Conservation (phyloP, 2,329 filamentous ascomycete species). For the Scedosporium minutisporum region DNA sequence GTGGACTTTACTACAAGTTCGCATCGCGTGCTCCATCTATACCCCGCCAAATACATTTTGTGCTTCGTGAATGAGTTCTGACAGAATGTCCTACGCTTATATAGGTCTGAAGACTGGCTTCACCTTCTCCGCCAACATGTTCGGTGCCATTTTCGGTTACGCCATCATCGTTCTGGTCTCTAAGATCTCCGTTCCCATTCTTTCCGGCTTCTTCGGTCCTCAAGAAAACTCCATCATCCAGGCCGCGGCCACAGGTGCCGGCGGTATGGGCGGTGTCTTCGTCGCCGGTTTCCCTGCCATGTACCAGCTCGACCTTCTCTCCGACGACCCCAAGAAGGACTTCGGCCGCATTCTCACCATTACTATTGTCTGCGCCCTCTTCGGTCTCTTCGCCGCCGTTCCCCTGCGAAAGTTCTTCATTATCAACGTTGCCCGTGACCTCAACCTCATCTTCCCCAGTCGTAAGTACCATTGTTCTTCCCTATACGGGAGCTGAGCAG, state of each 20-base stretch:
- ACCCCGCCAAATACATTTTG: neutral
- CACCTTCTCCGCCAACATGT: constrained; percentile 37
- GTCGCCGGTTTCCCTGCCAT: constrained; percentile 50
- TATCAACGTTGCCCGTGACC: constrained; percentile 52
- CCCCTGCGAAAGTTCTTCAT: constrained; percentile 60
- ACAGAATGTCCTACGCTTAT: neutral
- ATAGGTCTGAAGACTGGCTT: constrained; percentile 41
- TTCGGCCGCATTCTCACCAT: constrained; percentile 50
- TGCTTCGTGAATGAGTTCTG: neutral
- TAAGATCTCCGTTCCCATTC: constrained; percentile 36
- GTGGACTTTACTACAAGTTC: neutral
- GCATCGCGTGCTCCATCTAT: neutral
- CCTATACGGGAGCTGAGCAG: neutral
- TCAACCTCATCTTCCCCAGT: constrained; percentile 50
- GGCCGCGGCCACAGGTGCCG: constrained; percentile 48
- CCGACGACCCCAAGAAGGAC: constrained; percentile 39
- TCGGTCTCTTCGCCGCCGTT: constrained; percentile 54
- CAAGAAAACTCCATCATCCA: constrained; percentile 55
- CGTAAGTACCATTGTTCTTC: constrained; percentile 7
- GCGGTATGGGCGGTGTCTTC: constrained; percentile 47
- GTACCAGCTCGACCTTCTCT: constrained; percentile 44
- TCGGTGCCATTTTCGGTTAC: constrained; percentile 49
- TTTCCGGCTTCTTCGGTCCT: constrained; percentile 47
- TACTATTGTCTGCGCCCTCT: constrained; percentile 53
- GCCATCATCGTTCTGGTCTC: constrained; percentile 46